Base-by-base conservation (phyloP, 2,329 filamentous ascomycete genomes). In the Pseudogymnoascus sp. region DNA sequence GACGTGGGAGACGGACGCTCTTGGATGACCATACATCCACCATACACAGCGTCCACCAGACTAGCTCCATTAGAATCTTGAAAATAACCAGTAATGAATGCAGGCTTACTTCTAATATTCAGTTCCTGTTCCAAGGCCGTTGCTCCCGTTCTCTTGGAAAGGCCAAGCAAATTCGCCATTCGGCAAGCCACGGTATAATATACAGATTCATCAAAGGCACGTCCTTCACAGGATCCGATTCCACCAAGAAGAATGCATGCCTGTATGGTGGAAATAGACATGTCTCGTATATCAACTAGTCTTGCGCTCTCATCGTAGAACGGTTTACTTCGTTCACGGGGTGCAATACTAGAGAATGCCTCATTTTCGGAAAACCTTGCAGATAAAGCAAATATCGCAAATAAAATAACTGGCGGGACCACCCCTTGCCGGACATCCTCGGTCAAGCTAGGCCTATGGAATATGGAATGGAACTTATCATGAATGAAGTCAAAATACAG, bases 21-120 rank as follows among this genome's bases (percentile, higher is more conserved):
- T 62, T 61, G n/a, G 67, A 70, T 9, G 65, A 67, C 68, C 68
- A 70, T n/a, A 67, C 64, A 63, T 70, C 68, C 19, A 68, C 64
- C 66, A 67, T 69, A 19, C 64, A 68, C 2, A 70, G 46, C 6
- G 68, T 65, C 63, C 67, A 69, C 67, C 68, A 70, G 6, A 69
- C 66, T 70, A 13, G 5, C 44, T 31, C n/a, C 15, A 40, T 68
- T 40, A 68, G 59, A 29, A 44, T 1, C 23, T 26, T 21, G 11
- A 46, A 13, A 29, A 11, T 33, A 19, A 40, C 21, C 17, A 64
- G 3, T 15, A 19, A 21, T 31, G 23, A 31, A 17, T 17, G 62
- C 61, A 15, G 21, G 62, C 61, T 38, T 19, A 68, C 68, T 63
- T 60, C 68, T 53, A 26, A 68, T 60, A 35, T 67, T 69, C 26